Base-by-base conservation (phyloP, 495 filamentous ascomycete species). In the Penicillium bialowiezense region DNA sequence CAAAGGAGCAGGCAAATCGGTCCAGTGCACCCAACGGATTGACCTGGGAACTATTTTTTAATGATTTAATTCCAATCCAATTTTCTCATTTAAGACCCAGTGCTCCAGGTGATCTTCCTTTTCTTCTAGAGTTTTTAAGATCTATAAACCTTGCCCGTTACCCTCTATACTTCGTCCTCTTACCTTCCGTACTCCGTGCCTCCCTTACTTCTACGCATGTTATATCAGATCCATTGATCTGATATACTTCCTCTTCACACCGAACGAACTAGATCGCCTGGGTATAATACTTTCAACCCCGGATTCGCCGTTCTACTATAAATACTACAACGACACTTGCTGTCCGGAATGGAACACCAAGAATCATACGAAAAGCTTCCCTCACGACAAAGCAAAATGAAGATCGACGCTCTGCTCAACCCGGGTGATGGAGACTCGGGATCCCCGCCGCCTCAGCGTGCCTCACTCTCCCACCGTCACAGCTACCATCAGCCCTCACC, bases 321-420 rank as follows among this genome's bases (percentile, higher is more conserved):
- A 26, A 26, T 12, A 9, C 31, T 14, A 18, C 18, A 31, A 5
- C 24, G 23, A 49, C 24, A 46, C 20, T 34, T 58, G 37, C 37
- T 12, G 1, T 44, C 42, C 48, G 52, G 28, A 48, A 51, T 54
- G 50, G 50, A 47, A 48, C 20, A 58, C 43, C 43, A 55, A 54
- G 49, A 58, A 21, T 51, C 43, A 37, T 56, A 56, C 41, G 41
- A 51, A 38, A 53, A 53, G 19, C 54, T 58, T 39, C 54, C 55
- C 15, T 44, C 54, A 34, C 64, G 65, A 7, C 63, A 64, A 56
- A 67, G 65, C 45, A 60, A 59, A 37, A 73, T 73, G 67, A 69
- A 67, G 29, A 73, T 73, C 46, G 68, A 71, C 47, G 58, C 67
- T 7, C 49, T 73, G 14, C 50, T 73, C 7, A 73, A 73, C 29